Evolutionary conservation across 148 eudicot species (phyloP).

Genomic region (Gaultheria prostrata): DNA sequence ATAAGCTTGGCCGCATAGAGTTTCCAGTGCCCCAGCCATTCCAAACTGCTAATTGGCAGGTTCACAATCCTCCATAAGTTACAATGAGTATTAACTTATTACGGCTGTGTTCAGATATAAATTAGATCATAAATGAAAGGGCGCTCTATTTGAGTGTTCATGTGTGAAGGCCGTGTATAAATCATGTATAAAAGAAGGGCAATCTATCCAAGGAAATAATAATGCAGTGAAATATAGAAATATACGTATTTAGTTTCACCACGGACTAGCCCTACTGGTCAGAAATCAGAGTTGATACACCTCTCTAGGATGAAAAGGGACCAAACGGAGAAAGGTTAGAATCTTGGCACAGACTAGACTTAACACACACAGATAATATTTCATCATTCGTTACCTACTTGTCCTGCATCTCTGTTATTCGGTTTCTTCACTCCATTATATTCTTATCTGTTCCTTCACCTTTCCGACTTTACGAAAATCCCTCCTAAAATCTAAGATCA

Average conservation of each 20-base stretch:
- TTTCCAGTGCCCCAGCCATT: slow-evolving; percentile 42
- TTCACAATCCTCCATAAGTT: background rate
- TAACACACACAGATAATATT: background rate
- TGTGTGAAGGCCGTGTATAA: background rate
- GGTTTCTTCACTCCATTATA: background rate
- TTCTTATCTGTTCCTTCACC: background rate
- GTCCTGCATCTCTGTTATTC: background rate
- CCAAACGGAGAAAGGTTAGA: background rate
- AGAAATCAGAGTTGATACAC: no score
- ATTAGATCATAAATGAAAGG: background rate
- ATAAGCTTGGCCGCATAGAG: slow-evolving; percentile 52
- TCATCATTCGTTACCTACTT: background rate
- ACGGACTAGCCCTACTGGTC: no score
- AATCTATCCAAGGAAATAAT: no score
- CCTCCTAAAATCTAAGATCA: no score
- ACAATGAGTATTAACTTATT: background rate
- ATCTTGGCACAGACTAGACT: background rate
- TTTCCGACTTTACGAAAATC: no score
- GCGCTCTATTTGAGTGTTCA: background rate
- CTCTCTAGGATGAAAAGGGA: background rate
- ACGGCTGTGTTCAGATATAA: background rate
- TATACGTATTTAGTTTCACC: no score
- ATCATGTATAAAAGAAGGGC: no score
- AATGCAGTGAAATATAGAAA: no score
- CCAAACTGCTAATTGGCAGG: slow-evolving; percentile 25